Conservation (phyloP, 2,329 filamentous ascomycete genomes). For the Xylaria sp. region DNA sequence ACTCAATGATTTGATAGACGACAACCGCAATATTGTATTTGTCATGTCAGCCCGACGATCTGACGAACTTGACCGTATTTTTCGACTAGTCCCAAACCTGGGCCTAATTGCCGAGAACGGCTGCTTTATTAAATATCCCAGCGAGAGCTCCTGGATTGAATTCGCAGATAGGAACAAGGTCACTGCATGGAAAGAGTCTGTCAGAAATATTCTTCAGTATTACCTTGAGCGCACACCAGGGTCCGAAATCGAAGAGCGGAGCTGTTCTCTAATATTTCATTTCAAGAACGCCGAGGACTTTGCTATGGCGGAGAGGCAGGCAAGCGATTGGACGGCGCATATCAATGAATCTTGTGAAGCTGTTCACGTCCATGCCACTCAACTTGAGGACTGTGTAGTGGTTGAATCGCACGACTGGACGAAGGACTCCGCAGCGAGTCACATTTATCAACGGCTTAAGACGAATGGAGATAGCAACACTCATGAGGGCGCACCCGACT, state of each 20-base stretch:
- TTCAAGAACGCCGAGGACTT: slow-evolving; percentile 85
- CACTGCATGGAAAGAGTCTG: slow-evolving; percentile 82
- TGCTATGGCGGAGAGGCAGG: slow-evolving; percentile 79
- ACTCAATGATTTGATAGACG: slow-evolving; percentile 81
- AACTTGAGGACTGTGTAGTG: slow-evolving; percentile 80
- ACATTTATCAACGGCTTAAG: slow-evolving; percentile 73
- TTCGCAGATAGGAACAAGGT: slow-evolving; percentile 79
- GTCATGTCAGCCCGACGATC: slow-evolving; percentile 92
- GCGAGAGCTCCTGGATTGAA: slow-evolving; percentile 77
- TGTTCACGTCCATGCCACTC: slow-evolving; percentile 85
- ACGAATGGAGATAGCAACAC: slow-evolving; percentile 48
- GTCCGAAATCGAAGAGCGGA: slow-evolving; percentile 88
- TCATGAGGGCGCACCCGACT: slow-evolving; percentile 71
- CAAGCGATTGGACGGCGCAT: slow-evolving; percentile 90
- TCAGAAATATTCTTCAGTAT: slow-evolving; percentile 85
- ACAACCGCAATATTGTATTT: slow-evolving; percentile 86
- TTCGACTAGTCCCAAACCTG: slow-evolving; percentile 83
- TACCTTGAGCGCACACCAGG: slow-evolving; percentile 91
- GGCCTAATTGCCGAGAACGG: slow-evolving; percentile 96
- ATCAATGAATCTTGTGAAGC: slow-evolving; percentile 93
- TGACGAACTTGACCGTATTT: slow-evolving; percentile 87
- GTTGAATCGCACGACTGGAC: slow-evolving; percentile 89
- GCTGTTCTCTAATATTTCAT: slow-evolving; percentile 91
- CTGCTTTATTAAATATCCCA: slow-evolving; percentile 83
- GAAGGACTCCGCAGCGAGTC: slow-evolving; percentile 83